These are phyloP conservation scores for Leccinum glutinopallens DNA, from an alignment of 1,284 basidiomycete species.

Conservation along the genomic window DNA sequence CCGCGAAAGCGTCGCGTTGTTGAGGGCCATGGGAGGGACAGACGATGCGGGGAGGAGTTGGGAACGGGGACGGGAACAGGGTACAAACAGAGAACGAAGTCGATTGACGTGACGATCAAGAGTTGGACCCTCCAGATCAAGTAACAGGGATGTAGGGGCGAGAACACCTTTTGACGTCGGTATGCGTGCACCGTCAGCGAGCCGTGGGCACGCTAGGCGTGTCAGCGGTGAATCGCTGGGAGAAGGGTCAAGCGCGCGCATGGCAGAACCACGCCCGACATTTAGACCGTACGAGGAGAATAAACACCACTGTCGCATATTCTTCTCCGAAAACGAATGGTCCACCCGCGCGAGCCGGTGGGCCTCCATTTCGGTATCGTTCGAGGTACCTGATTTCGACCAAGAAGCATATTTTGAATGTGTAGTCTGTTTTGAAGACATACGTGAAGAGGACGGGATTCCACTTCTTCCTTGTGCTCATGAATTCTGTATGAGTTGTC, in stretches of 20 bases:
- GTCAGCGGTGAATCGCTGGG: neutral
- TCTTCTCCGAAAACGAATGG: neutral
- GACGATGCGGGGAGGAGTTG: conserved; percentile 9
- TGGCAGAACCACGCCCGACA: neutral
- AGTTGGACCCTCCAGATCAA: conserved; percentile 7
- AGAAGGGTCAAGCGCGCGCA: conserved; percentile 10
- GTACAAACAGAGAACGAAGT: neutral
- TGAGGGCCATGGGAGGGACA: conserved; percentile 18
- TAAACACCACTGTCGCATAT: conserved; percentile 26
- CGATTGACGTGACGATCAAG: neutral
- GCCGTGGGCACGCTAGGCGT: neutral
- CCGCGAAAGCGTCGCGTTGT: conserved; percentile 22
- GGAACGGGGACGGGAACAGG: neutral
- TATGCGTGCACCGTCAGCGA: neutral
- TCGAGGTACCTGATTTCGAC: neutral
- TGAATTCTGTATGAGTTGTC: conserved; percentile 44
- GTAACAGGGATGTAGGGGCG: neutral
- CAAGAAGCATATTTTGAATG: conserved; percentile 39
- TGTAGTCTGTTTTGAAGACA: conserved; percentile 57
- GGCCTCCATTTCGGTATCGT: neutral
- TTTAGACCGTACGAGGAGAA: conserved; percentile 23
- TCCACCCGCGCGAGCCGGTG: neutral
- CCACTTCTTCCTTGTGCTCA: conserved; percentile 28
- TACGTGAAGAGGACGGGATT: conserved; percentile 40
- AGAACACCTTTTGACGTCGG: neutral